Percentiles rank a stretch among this genome's conserved stretches.
These are phyloP conservation scores for Aspergillus phoenicis DNA, from an alignment of 2,329 filamentous ascomycete genomes.

Conservation along the genomic window DNA sequence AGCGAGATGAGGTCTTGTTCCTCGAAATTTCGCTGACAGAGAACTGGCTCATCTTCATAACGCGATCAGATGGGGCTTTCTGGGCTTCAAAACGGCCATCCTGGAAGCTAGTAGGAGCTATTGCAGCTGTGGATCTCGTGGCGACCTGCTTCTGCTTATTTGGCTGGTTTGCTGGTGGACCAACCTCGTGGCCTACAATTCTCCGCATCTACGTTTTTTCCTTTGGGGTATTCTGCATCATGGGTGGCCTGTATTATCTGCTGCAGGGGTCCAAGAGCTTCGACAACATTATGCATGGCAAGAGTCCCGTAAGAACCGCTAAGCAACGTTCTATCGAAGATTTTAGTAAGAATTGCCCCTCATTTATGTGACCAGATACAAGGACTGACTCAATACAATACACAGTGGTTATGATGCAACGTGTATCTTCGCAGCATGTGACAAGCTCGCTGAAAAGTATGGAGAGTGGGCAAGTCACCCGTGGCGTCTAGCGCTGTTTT, in stretches of 20 bases:
- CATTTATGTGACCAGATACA: conserved; percentile 2
- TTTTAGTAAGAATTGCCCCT: conserved; percentile 68
- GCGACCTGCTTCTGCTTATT: conserved; percentile 85
- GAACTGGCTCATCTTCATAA: conserved; percentile 97
- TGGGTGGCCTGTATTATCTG: conserved; percentile 78
- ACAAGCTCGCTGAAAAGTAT: conserved; percentile 54
- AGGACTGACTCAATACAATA: conserved; percentile 50
- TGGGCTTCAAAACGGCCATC: conserved; percentile 65
- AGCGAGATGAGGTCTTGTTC: conserved; percentile 80
- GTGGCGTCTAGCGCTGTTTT: not conserved
- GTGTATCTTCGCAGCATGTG: conserved; percentile 89
- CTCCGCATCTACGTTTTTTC: conserved; percentile 91
- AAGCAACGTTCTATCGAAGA: conserved; percentile 85
- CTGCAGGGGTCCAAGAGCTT: conserved; percentile 79
- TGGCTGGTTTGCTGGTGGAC: conserved; percentile 73
- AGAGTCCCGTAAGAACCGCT: conserved; percentile 72
- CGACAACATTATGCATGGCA: conserved; percentile 92
- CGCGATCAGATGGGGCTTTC: conserved; percentile 87
- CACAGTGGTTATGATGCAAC: conserved; percentile 81
- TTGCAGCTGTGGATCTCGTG: conserved; percentile 77
- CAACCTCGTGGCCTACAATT: conserved; percentile 78
- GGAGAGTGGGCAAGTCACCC: conserved; percentile 7
- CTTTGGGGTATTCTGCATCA: conserved; percentile 82
- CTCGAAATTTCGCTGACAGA: conserved; percentile 87
- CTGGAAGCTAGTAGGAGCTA: conserved; percentile 65